Evolutionary conservation across 163 green algal genomes (phyloP), one percentile per base, ranked within the genome.

Genomic region (Trebouxia gelatinosa): DNA sequence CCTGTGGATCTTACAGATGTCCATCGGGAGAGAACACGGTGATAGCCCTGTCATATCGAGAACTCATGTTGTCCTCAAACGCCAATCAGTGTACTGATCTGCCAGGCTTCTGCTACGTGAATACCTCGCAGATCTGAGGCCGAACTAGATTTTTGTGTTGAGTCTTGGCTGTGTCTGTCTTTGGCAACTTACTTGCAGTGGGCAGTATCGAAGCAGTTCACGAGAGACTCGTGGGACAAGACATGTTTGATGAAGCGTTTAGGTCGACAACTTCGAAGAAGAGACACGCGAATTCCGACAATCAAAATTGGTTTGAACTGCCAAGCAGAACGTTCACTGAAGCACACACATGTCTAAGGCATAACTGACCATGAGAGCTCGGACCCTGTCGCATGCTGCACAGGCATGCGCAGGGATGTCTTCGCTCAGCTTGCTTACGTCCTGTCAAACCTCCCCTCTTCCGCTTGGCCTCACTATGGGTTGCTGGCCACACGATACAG

Each of bases 1-100:
- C 9, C 32, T 43, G 48, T 28, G 54, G 39, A 34, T 89, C 92
- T 75, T 85, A 99, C 81, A 99, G 85, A 80, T 99, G 96, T 2
- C 96, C 96, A 84, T 99, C 96, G 5, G 96, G 96, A 9, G 86
- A 95, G 85, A 99, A 99, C 11, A 99, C 96, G 4, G 87, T 93
- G 76, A 86, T 84, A 21, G 81, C 77, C 50, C 81, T 66, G 40
- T 85, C 81, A 75, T 85, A 85, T 74, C 81, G 35, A 0, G 72
- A 81, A 23, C 65, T n/a, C 80, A 84, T 84, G 38, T 13, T 26
- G 32, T 16, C 19, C 2, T 6, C 50, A 51, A 11, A 6, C 23
- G 35, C 64, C 50, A 37, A 72, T 72, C 64, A 72, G 37, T 70
- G n/a, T n/a, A n/a, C n/a, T n/a, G 64, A 51, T 51, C 64, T 43